Percentiles rank a stretch among this genome's conserved stretches.
These are phyloP conservation scores for Logfia minima DNA, from an alignment of 129 eudicot genomes.

Conservation along the genomic window DNA sequence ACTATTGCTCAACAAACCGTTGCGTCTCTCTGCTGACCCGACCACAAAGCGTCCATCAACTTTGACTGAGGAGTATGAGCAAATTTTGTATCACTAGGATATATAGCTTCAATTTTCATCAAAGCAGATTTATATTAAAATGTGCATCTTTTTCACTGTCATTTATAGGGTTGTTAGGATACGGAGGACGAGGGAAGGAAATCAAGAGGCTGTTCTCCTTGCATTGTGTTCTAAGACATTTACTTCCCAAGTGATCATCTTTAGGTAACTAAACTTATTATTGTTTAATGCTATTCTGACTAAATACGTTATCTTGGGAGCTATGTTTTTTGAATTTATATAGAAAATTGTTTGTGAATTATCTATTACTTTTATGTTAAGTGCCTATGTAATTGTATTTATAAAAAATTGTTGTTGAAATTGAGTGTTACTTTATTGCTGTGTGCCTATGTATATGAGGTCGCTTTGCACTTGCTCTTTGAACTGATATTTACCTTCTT, in stretches of 20 bases:
- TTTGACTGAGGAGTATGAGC: slow-evolving; percentile 81
- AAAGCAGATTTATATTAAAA: not conserved
- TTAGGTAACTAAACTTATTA: slow-evolving; percentile 48
- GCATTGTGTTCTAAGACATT: slow-evolving; percentile 94
- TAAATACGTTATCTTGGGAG: not conserved
- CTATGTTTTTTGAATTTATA: not conserved
- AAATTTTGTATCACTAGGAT: not conserved
- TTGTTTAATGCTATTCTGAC: not conserved
- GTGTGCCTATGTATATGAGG: not conserved
- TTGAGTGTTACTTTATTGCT: not conserved
- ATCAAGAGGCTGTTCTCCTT: slow-evolving; percentile 93
- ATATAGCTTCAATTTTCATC: not conserved
- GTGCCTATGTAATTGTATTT: not conserved
- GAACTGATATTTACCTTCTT: slow-evolving; percentile 14
- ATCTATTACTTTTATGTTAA: not conserved
- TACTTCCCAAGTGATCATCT: slow-evolving; percentile 81
- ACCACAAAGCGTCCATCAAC: slow-evolving; percentile 70
- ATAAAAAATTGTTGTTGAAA: not conserved
- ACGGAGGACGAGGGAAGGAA: slow-evolving; percentile 81
- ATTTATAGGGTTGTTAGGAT: slow-evolving; percentile 79
- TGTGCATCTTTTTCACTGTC: not conserved
- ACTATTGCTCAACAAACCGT: slow-evolving; percentile 69
- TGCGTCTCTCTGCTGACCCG: slow-evolving; percentile 89
- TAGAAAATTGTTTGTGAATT: not conserved
- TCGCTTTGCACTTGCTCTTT: not conserved